Evolutionary conservation across 345 rosid genomes (phyloP).

Genomic region (Bretschneidera sinensis): DNA sequence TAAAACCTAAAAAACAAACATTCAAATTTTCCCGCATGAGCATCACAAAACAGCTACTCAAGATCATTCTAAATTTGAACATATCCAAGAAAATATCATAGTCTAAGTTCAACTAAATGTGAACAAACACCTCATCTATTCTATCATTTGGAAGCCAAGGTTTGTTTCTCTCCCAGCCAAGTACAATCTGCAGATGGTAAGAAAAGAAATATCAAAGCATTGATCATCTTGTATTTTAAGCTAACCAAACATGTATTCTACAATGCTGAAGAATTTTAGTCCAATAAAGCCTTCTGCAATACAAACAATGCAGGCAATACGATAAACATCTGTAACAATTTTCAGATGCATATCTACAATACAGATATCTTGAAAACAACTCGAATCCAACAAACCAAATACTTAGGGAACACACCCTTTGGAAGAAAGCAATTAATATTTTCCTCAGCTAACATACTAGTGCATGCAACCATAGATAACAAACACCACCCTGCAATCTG

Average conservation of each 20-base stretch:
- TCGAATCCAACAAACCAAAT: not conserved
- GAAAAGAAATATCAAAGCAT: conserved; percentile 7
- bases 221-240: too few relatives aligned
- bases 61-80: not conserved
- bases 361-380: not conserved
- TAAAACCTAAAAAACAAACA: conserved; percentile 38
- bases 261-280: not conserved
- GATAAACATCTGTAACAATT: not conserved
- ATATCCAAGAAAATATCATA: not conserved
- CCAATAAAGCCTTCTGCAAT: not conserved
- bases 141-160: conserved; percentile 87
- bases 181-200: conserved; percentile 43
- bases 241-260: too few relatives aligned
- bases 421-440: too few relatives aligned
- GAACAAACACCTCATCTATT: conserved; percentile 59
- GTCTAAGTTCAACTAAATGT: not conserved
- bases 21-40: not conserved
- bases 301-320: not conserved
- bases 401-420: too few relatives aligned
- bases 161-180: conserved; percentile 68
- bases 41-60: not conserved
- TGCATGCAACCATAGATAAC: too few relatives aligned
- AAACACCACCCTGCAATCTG: too few relatives aligned
- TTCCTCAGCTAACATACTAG: too few relatives aligned
- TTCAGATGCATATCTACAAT: not conserved